Percentiles rank a stretch among this genome's conserved stretches.
Conservation (phyloP, 148 eudicot genomes). For the Camellia japonica region DNA sequence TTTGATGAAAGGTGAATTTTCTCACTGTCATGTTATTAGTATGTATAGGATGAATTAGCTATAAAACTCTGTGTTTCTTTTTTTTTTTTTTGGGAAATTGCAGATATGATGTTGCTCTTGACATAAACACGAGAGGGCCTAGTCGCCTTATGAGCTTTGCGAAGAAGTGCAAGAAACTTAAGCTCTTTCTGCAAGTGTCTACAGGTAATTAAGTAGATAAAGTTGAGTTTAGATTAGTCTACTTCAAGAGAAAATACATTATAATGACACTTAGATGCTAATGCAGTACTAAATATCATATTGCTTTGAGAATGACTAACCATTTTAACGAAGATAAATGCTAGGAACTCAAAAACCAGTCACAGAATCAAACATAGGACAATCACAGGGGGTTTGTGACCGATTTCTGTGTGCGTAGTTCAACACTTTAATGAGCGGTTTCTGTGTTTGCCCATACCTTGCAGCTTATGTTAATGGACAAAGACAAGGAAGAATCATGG, state of each 20-base stretch:
- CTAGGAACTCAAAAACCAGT: background rate
- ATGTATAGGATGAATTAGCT: too few species aligned
- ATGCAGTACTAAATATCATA: too few species aligned
- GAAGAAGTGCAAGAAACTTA: conserved; percentile 71
- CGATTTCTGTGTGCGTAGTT: too few species aligned
- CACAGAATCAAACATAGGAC: background rate
- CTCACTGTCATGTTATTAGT: too few species aligned
- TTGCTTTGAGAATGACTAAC: too few species aligned
- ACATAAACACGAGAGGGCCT: conserved; percentile 90
- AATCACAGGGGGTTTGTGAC: too few species aligned
- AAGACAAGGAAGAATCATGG: conserved; percentile 89
- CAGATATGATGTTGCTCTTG: conserved; percentile 92
- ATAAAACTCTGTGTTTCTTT: background rate
- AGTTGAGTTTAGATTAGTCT: background rate
- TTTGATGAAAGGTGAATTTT: conserved; percentile 83
- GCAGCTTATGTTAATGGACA: conserved; percentile 99
- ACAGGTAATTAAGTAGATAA: conserved; percentile 50
- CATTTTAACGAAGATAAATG: too few species aligned
- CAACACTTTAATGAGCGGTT: too few species aligned
- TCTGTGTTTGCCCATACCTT: background rate
- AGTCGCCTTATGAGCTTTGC: conserved; percentile 85
- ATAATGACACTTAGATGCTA: too few species aligned
- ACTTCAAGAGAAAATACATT: background rate
- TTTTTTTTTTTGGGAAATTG: conserved; percentile 9
- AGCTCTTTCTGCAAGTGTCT: conserved; percentile 84